Evolutionary conservation across 1,139 yeast species (phyloP).

Genomic region (Candida pseudoviswanathii): DNA sequence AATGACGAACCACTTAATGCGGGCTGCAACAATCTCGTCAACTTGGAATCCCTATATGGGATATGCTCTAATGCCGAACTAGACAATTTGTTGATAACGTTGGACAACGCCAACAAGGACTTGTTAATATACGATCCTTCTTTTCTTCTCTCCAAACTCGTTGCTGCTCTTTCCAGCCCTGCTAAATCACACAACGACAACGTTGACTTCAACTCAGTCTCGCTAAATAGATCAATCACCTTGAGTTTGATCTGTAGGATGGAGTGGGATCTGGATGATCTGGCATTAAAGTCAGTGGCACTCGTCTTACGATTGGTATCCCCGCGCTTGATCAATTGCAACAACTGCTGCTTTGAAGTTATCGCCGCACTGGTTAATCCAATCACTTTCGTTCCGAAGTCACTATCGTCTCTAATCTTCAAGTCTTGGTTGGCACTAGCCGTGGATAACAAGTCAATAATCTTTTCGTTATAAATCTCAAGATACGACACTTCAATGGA

Average conservation of each 20-base stretch:
- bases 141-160: conserved; percentile 78
- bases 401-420: conserved; percentile 73
- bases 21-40: conserved; percentile 86
- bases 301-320: conserved; percentile 78
- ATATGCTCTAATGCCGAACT: conserved; percentile 56
- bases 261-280: conserved; percentile 92
- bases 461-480: conserved; percentile 88
- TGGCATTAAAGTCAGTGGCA: conserved; percentile 82
- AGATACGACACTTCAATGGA: conserved; percentile 68
- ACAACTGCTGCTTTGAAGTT: conserved; percentile 56
- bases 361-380: conserved; percentile 71
- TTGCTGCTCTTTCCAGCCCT: conserved; percentile 90
- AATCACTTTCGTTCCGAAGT: conserved; percentile 72
- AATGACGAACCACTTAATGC: conserved; percentile 87
- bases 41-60: conserved; percentile 90
- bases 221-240: conserved; percentile 40
- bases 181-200: conserved; percentile 93
- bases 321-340: conserved; percentile 64
- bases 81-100: conserved; percentile 81
- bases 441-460: conserved; percentile 59
- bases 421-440: conserved; percentile 42
- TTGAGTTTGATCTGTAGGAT: conserved; percentile 72
- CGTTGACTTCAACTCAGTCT: conserved; percentile 56
- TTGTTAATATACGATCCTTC: conserved; percentile 94
- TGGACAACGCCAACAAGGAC: conserved; percentile 83